A percentile compares a stretch with the other conserved stretches of the same genome.
phyloP scores from a whole-genome alignment of 305 asterid genomes.

The Fraxinus nigra region DNA sequence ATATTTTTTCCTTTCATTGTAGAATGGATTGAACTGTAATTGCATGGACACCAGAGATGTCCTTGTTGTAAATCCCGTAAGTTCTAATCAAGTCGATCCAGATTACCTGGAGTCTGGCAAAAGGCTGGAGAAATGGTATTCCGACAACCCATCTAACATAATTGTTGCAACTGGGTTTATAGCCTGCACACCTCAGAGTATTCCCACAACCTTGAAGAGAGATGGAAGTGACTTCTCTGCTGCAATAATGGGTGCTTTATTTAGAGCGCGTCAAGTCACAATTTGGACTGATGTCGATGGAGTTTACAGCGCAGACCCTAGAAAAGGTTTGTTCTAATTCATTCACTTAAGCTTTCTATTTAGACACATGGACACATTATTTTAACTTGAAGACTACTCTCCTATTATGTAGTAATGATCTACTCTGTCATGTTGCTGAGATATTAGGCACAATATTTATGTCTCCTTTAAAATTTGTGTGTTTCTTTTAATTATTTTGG shows the following conservation, averaged over 20 bases:
- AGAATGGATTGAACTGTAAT: slow-evolving; percentile 67
- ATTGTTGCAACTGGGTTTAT: slow-evolving; percentile 94
- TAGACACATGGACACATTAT: background rate
- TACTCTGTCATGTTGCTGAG: slow-evolving; percentile 2
- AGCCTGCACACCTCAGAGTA: slow-evolving; percentile 82
- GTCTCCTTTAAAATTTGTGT: background rate
- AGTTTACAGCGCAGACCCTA: slow-evolving; percentile 94
- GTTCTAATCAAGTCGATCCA: slow-evolving; percentile 92
- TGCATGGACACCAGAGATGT: slow-evolving; percentile 99
- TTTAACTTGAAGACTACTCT: background rate
- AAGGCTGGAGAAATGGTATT: slow-evolving; percentile 83
- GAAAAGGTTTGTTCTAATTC: slow-evolving; percentile 64
- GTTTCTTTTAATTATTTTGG: slow-evolving; percentile 18
- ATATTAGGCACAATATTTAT: background rate
- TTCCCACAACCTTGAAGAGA: slow-evolving; percentile 95
- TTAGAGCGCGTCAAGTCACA: slow-evolving; percentile 87
- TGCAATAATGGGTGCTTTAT: slow-evolving; percentile 92
- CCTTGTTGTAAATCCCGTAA: slow-evolving; percentile 74
- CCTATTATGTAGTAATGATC: background rate
- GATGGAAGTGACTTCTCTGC: slow-evolving; percentile 99
- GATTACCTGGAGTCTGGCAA: slow-evolving; percentile 72
- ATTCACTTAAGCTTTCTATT: slow-evolving; percentile 13
- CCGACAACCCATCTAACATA: slow-evolving; percentile 58
- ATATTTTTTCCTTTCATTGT: slow-evolving; percentile 29
- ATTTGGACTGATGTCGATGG: slow-evolving; percentile 99